These are phyloP conservation scores for Salix udensis DNA, from an alignment of 345 rosid genomes.

Conservation along the genomic window DNA sequence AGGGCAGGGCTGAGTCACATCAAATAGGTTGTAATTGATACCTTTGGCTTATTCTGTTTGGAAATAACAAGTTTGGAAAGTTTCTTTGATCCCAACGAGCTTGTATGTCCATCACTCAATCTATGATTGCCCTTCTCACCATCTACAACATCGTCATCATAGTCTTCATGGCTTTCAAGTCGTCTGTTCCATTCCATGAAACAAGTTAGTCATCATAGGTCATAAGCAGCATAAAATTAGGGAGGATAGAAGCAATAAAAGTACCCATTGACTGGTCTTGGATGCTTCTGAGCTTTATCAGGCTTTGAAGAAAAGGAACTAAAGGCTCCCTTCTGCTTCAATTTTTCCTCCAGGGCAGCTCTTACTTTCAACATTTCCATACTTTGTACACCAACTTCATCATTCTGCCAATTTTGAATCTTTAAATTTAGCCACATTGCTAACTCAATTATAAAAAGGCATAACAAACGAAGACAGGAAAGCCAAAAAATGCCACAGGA, in stretches of 20 bases:
- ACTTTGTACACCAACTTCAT: conserved; percentile 64
- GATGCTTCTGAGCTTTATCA: conserved; percentile 45
- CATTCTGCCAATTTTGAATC: conserved; percentile 40
- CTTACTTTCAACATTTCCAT: conserved; percentile 76
- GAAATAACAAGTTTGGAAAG: conserved; percentile 47
- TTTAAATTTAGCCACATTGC: conserved; percentile 15
- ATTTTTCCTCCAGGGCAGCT: conserved; percentile 78
- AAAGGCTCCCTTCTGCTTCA: conserved; percentile 57
- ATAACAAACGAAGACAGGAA: neutral
- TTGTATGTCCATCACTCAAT: conserved; percentile 23
- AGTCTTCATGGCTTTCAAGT: conserved; percentile 79
- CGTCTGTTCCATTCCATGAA: conserved; percentile 38
- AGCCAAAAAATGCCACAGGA: neutral
- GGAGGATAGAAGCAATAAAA: neutral
- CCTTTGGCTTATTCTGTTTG: conserved; percentile 60
- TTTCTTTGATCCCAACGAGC: conserved; percentile 33
- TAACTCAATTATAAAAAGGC: neutral
- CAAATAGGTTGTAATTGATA: conserved; percentile 13
- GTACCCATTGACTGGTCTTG: conserved; percentile 61
- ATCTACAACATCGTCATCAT: conserved; percentile 60
- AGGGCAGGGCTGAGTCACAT: neutral
- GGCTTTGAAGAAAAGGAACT: conserved; percentile 43
- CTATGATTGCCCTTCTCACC: conserved; percentile 25
- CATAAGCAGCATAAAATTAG: conserved; percentile 10
- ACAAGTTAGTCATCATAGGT: conserved; percentile 20